phyloP scores from a whole-genome alignment of 345 rosid genomes.

The Geranium rotundifolium region DNA sequence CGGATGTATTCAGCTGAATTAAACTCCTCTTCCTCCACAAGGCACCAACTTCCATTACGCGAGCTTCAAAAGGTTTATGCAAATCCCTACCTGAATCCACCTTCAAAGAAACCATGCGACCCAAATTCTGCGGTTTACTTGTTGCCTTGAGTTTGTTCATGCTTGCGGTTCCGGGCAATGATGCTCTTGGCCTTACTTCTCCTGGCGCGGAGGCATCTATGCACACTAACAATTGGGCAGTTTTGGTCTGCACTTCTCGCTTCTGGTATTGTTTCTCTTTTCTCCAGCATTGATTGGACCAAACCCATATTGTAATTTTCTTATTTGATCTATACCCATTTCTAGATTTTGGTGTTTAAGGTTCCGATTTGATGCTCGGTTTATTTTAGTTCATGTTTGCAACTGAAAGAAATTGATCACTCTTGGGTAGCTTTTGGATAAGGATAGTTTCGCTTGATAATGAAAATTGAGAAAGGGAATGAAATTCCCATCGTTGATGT shows the following conservation, averaged over 20 bases:
- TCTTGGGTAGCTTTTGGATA: not conserved
- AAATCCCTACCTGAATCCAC: too few relatives aligned
- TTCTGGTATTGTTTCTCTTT: constrained; percentile 47
- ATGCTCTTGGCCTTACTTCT: constrained; percentile 2
- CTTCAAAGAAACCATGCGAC: too few relatives aligned
- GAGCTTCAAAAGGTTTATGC: too few relatives aligned
- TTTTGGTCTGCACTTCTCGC: constrained; percentile 95
- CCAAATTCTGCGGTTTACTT: too few relatives aligned
- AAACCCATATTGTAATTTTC: not conserved
- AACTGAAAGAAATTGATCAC: constrained; percentile 1
- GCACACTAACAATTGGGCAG: constrained; percentile 99
- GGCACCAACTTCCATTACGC: too few relatives aligned
- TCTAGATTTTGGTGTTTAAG: not conserved
- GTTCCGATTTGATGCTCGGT: not conserved
- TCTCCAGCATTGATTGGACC: not conserved
- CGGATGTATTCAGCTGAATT: too few relatives aligned
- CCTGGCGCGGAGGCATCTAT: constrained; percentile 54
- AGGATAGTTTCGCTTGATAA: too few relatives aligned
- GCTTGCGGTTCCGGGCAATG: too few relatives aligned
- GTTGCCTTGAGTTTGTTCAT: too few relatives aligned
- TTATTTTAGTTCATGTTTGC: not conserved
- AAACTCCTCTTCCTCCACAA: too few relatives aligned
- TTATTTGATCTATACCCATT: not conserved
- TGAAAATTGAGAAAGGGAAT: too few relatives aligned
- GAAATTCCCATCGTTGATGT: too few relatives aligned